Base-by-base conservation (phyloP, 192 early-diverging fungal genomes). In the Rhizophagus clarus region DNA sequence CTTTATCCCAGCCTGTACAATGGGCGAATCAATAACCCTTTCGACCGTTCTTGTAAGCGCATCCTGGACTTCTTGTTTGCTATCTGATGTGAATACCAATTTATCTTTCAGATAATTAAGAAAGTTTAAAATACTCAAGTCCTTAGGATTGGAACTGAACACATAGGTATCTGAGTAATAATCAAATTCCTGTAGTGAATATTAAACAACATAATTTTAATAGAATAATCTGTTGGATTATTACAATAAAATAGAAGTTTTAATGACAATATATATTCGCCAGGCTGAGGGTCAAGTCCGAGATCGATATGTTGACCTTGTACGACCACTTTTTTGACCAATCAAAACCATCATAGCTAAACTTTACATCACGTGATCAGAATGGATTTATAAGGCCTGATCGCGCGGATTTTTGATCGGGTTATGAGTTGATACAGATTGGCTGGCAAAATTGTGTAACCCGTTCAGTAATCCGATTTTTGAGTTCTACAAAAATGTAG, bases 201-300 rank as follows among this genome's bases (percentile, higher is more conserved):
- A 26, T 74, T 74, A 66, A 77, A 37, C n/a, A 49, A 67, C 76
- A 77, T 66, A 77, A 63, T 66, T 77, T 77, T 29, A 77, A 75
- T 42, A 66, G 20, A 47, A 77, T 64, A 32, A 76, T 62, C 56
- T 76, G 74, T 29, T 61, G 56, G 74, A 76, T 0, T 20, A 76
- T 63, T 76, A 61, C 74, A 76, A 76, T 29, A 64, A 74, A 73
- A 76, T 15, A 66, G 5, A 76, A 62, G 74, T 64, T 76, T 64
- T 74, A 60, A 42, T 64, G 61, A 77, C 62, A 77, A 77, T 66
- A 77, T 66, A 77, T 63, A 77, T 77, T 77, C 61, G 66, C 60
- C 61, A 76, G 74, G 49, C 73, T 51, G 45, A 75, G 73, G 49
- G n/a, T n/a, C n/a, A n/a, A n/a, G n/a, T n/a, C n/a, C n/a, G n/a